A percentile compares a stretch with the other conserved stretches of the same genome.
These are phyloP conservation scores for Phialophora macrospora DNA, from an alignment of 2,329 filamentous ascomycete species.

Conservation along the genomic window DNA sequence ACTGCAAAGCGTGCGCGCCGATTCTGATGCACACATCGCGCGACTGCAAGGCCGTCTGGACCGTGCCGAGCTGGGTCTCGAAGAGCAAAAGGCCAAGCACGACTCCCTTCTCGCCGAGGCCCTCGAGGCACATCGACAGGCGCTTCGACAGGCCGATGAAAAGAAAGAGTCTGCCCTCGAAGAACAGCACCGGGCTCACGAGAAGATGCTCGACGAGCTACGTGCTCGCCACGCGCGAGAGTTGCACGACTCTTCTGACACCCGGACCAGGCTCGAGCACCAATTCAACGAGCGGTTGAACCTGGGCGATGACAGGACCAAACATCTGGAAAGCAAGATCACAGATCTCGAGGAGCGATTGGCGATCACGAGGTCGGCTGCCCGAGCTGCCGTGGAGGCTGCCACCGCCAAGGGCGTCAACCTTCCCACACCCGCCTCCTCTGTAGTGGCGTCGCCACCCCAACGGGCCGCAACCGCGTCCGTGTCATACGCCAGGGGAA, in stretches of 20 bases:
- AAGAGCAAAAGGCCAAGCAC: constrained; percentile 78
- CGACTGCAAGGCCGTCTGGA: constrained; percentile 77
- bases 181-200: constrained; percentile 68
- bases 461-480: constrained; percentile 54
- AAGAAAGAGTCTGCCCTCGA: constrained; percentile 59
- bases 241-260: constrained; percentile 74
- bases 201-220: constrained; percentile 74
- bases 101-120: constrained; percentile 86
- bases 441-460: constrained; percentile 46
- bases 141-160: constrained; percentile 60
- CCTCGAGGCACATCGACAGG: constrained; percentile 68
- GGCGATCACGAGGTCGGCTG: constrained; percentile 85
- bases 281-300: constrained; percentile 80
- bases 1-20: constrained; percentile 74
- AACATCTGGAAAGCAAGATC: constrained; percentile 85
- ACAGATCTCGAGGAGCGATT: constrained; percentile 86
- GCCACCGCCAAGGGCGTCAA: constrained; percentile 60
- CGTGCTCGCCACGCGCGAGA: constrained; percentile 75
- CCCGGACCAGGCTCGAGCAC: constrained; percentile 78
- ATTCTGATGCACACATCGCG: constrained; percentile 75
- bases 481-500: constrained; percentile 49
- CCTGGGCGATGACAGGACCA: constrained; percentile 80
- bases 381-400: constrained; percentile 78
- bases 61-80: constrained; percentile 75
- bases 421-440: constrained; percentile 40